phyloP scores from a whole-genome alignment of 2,329 filamentous ascomycete genomes.

The Coniochaeta ligniaria region DNA sequence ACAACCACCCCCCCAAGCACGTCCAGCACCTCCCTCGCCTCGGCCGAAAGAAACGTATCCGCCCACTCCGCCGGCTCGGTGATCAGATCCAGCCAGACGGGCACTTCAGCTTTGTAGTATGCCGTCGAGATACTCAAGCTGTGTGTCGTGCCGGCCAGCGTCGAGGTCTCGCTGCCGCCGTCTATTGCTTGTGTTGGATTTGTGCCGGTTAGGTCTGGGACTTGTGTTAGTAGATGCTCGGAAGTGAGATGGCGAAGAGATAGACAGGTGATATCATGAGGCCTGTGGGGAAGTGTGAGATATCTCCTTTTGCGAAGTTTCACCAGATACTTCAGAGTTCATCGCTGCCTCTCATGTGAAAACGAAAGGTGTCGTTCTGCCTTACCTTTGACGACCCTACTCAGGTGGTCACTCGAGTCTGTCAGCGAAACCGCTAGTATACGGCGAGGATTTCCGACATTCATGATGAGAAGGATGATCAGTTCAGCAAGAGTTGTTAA shows the following conservation, averaged over 20 bases:
- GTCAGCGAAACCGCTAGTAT: slow-evolving; percentile 50
- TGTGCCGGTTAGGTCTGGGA: not conserved
- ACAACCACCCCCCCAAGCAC: slow-evolving; percentile 55
- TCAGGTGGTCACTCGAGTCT: slow-evolving; percentile 36
- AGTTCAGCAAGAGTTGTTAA: not conserved
- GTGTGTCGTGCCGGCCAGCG: slow-evolving; percentile 55
- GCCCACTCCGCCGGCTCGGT: slow-evolving; percentile 46
- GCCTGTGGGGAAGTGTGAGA: too few species aligned
- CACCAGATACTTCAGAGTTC: not conserved
- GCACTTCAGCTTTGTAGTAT: slow-evolving; percentile 55
- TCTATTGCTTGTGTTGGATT: not conserved
- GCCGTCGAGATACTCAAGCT: slow-evolving; percentile 44
- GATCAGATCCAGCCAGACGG: slow-evolving; percentile 62
- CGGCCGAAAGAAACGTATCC: slow-evolving; percentile 48
- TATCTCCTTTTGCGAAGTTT: too few species aligned
- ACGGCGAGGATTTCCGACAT: slow-evolving; percentile 43
- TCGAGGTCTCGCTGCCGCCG: slow-evolving; percentile 17
- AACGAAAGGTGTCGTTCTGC: not conserved
- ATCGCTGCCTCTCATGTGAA: slow-evolving; percentile 9
- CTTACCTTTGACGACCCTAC: slow-evolving; percentile 46
- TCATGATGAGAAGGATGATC: not conserved
- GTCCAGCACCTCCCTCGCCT: slow-evolving; percentile 55
- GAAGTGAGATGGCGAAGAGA: not conserved
- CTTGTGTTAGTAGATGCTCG: not conserved
- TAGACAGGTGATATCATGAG: not conserved